A percentile compares a stretch with the other conserved stretches of the same genome.
These are phyloP conservation scores for Pestalotiopsis sp. DNA, from an alignment of 2,329 filamentous ascomycete genomes.

Conservation along the genomic window DNA sequence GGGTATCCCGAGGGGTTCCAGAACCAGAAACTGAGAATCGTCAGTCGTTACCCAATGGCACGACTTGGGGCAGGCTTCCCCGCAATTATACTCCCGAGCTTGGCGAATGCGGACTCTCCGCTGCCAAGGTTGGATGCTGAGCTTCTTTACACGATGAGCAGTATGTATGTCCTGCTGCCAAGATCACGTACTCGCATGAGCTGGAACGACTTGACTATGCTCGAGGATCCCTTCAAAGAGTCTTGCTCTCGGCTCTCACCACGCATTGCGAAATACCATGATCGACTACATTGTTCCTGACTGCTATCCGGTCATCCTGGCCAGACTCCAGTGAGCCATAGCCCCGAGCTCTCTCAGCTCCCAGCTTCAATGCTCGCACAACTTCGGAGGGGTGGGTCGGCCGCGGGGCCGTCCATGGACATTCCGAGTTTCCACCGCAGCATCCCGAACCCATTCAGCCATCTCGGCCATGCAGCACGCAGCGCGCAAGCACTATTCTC, in stretches of 20 bases:
- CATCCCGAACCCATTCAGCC: not conserved
- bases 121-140: not conserved
- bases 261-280: not conserved
- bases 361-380: not conserved
- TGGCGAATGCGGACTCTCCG: not conserved
- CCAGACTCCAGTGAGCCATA: not conserved
- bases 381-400: conserved; percentile 1
- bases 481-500: not conserved
- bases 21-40: not conserved
- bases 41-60: not conserved
- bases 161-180: not conserved
- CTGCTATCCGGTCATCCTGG: not conserved
- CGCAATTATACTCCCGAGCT: conserved; percentile 2
- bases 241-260: not conserved
- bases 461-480: not conserved
- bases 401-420: not conserved
- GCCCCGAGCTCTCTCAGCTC: not conserved
- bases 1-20: not conserved
- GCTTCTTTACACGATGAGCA: not conserved
- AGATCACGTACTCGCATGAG: not conserved
- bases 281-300: not conserved
- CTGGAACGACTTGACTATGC: not conserved
- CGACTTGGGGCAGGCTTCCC: not conserved
- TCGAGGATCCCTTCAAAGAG: not conserved
- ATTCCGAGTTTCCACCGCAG: conserved; percentile 4